These are phyloP conservation scores for Tuber melanosporum DNA, from an alignment of 495 filamentous ascomycete genomes.

Conservation along the genomic window DNA sequence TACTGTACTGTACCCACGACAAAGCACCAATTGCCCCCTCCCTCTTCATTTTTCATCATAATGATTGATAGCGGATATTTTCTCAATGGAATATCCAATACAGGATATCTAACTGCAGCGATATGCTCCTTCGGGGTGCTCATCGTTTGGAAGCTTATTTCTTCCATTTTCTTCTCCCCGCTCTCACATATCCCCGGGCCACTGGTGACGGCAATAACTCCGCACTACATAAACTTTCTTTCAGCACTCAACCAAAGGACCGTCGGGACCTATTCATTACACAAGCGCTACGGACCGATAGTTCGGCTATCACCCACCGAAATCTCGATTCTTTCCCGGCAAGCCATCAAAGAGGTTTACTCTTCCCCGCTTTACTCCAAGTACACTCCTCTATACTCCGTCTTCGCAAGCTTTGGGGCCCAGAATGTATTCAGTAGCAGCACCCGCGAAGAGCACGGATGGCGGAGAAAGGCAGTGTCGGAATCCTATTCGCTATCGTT, in stretches of 20 bases:
- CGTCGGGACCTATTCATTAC: not conserved
- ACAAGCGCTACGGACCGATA: constrained; percentile 11
- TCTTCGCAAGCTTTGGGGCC: constrained; percentile 17
- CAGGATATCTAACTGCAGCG: not conserved
- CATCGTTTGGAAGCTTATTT: not conserved
- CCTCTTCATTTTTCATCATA: not conserved
- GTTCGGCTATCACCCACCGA: constrained; percentile 15
- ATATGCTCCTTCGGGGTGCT: not conserved
- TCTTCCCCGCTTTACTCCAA: constrained; percentile 14
- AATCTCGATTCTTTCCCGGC: constrained; percentile 14
- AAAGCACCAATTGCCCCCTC: not conserved
- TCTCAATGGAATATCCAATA: not conserved
- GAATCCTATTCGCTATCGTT: constrained; percentile 16
- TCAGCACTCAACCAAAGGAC: constrained; percentile 6
- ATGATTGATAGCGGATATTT: not conserved
- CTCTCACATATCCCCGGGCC: constrained; percentile 8
- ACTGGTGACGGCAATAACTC: not conserved
- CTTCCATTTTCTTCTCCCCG: constrained; percentile 13
- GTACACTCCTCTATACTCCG: constrained; percentile 13
- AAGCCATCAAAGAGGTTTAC: constrained; percentile 17
- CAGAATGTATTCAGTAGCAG: constrained; percentile 12
- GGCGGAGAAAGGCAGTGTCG: constrained; percentile 13
- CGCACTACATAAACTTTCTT: constrained; percentile 15
- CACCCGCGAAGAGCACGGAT: constrained; percentile 13
- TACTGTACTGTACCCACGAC: not conserved